phyloP scores from a whole-genome alignment of 2,329 filamentous ascomycete species.

The Hawksworthiomyces lignivorus region DNA sequence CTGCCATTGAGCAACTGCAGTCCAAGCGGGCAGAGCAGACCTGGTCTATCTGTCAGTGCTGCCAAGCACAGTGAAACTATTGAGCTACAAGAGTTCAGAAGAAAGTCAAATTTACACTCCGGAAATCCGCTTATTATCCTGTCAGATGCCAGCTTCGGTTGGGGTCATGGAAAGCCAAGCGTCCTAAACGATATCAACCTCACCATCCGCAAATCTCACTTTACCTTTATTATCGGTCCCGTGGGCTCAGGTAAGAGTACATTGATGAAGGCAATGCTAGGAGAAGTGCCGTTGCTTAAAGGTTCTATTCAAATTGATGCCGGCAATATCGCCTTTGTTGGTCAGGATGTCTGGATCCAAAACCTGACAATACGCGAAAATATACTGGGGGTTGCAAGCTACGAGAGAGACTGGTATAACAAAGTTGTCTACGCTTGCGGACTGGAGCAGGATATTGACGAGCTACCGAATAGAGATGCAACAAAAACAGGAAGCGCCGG shows the following conservation, averaged over 20 bases:
- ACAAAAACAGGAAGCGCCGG: slow-evolving; percentile 17
- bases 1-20: not conserved
- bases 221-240: slow-evolving; percentile 31
- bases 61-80: too few relatives aligned
- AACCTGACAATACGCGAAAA: slow-evolving; percentile 3
- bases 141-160: slow-evolving; percentile 3
- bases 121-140: slow-evolving; percentile 1
- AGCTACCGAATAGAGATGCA: slow-evolving; percentile 12
- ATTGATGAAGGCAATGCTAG: slow-evolving; percentile 28
- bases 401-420: not conserved
- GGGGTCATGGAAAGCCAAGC: slow-evolving; percentile 5
- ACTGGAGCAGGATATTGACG: slow-evolving; percentile 8
- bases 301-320: not conserved
- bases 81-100: too few relatives aligned
- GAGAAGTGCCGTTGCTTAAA: slow-evolving; percentile 19
- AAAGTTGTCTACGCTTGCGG: slow-evolving; percentile 16
- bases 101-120: too few relatives aligned
- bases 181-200: slow-evolving; percentile 21
- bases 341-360: not conserved
- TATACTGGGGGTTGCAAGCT: not conserved
- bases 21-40: too few relatives aligned
- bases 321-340: not conserved
- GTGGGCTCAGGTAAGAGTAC: slow-evolving; percentile 36
- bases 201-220: slow-evolving; percentile 10
- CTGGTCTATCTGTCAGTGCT: too few relatives aligned